Percentiles rank a stretch among this genome's conserved stretches.
Evolutionary conservation across 106 monocot genomes (phyloP).

Genomic region (Dioscorea zingiberensis): DNA sequence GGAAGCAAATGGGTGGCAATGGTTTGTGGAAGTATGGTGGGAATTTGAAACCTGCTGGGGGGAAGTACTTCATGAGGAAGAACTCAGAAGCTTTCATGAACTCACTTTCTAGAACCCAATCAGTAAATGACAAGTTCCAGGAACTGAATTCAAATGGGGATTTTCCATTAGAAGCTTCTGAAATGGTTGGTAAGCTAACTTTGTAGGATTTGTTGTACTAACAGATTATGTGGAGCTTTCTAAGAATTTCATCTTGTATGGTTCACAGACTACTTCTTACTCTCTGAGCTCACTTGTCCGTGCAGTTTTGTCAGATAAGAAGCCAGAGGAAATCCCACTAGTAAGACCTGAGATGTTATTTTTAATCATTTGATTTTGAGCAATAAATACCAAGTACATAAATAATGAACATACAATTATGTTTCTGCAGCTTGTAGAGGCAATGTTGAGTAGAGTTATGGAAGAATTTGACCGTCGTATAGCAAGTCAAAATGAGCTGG

Average conservation of each 20-base stretch:
- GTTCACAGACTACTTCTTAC: slow-evolving; percentile 38
- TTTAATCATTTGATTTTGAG: background rate
- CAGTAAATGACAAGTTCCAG: slow-evolving; percentile 33
- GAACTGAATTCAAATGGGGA: slow-evolving; percentile 31
- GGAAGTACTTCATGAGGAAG: slow-evolving; percentile 69
- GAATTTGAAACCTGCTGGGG: slow-evolving; percentile 31
- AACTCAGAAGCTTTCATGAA: slow-evolving; percentile 68
- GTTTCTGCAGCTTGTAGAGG: slow-evolving; percentile 63
- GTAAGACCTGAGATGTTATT: slow-evolving; percentile 21
- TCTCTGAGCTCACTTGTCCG: slow-evolving; percentile 67
- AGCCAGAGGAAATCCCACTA: slow-evolving; percentile 84
- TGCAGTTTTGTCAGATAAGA: slow-evolving; percentile 65
- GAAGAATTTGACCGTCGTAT: slow-evolving; percentile 74
- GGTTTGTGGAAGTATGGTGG: slow-evolving; percentile 62
- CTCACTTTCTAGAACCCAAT: slow-evolving; percentile 31
- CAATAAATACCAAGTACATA: too few species aligned
- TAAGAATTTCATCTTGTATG: background rate
- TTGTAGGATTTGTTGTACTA: background rate
- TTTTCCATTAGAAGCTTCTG: slow-evolving; percentile 29
- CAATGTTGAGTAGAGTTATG: slow-evolving; percentile 67
- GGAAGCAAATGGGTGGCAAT: slow-evolving; percentile 66
- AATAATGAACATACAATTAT: background rate
- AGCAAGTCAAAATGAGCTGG: slow-evolving; percentile 65
- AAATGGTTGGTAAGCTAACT: slow-evolving; percentile 57
- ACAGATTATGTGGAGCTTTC: background rate